phyloP scores from a whole-genome alignment of 306 rosid species.

The Ammopiptanthus mongolicus region DNA sequence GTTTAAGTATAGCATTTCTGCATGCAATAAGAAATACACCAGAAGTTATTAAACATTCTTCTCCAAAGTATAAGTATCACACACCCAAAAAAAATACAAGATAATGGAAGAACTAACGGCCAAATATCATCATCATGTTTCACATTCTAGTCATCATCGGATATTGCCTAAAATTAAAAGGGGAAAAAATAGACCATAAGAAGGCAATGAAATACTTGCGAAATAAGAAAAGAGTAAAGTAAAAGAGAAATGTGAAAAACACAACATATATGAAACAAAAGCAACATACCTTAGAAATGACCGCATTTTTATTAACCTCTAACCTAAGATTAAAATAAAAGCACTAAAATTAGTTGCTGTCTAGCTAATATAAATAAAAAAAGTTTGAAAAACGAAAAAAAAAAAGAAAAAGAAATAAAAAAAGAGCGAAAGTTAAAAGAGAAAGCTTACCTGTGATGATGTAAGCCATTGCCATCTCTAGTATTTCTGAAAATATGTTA shows the following conservation, averaged over 20 bases:
- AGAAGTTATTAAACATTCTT: constrained; percentile 12
- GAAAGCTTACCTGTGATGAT: constrained; percentile 31
- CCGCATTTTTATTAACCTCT: constrained; percentile 35
- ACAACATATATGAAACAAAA: neutral
- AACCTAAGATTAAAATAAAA: constrained; percentile 37
- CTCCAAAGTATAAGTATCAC: neutral
- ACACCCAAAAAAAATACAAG: neutral
- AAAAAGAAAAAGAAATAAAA: no score
- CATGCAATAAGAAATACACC: neutral
- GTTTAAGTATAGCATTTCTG: constrained; percentile 70
- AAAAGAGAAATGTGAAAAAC: neutral
- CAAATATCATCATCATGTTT: constrained; percentile 53
- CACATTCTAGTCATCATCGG: constrained; percentile 30
- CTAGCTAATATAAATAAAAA: neutral
- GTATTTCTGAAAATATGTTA: constrained; percentile 36
- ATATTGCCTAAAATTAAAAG: constrained; percentile 27
- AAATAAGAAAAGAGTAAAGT: neutral
- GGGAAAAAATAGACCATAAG: neutral
- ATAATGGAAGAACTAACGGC: constrained; percentile 43
- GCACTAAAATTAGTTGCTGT: neutral
- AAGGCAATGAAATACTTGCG: neutral
- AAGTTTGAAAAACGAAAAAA: neutral
- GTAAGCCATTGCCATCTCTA: constrained; percentile 32
- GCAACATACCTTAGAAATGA: constrained; percentile 39
- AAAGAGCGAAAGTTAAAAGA: neutral